Conservation (phyloP, 2,329 filamentous ascomycete species). For the Sphaerulina populicola region DNA sequence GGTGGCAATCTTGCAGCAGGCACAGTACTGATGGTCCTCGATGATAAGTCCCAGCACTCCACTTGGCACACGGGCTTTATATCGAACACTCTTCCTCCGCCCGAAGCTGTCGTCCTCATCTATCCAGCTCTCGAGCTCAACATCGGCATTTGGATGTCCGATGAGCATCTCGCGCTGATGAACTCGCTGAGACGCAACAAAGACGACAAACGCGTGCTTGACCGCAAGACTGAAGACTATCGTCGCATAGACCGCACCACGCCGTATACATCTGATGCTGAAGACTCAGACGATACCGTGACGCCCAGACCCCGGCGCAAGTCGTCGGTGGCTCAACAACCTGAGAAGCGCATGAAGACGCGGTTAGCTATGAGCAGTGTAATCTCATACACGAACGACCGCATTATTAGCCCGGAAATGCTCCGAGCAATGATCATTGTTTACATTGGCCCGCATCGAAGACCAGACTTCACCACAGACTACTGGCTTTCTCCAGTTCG, state of each 20-base stretch:
- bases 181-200: slow-evolving; percentile 69
- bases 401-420: slow-evolving; percentile 91
- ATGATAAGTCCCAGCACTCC: slow-evolving; percentile 46
- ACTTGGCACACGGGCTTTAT: slow-evolving; percentile 27
- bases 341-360: slow-evolving; percentile 41
- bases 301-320: slow-evolving; percentile 3
- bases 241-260: slow-evolving; percentile 71
- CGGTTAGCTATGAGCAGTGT: slow-evolving; percentile 92
- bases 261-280: slow-evolving; percentile 70
- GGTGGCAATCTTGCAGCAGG: slow-evolving; percentile 74
- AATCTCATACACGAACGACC: slow-evolving; percentile 96
- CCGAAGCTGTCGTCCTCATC: slow-evolving; percentile 72
- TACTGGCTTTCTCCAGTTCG: slow-evolving; percentile 84
- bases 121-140: slow-evolving; percentile 95
- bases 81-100: slow-evolving; percentile 43
- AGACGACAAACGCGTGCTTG: slow-evolving; percentile 68
- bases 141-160: slow-evolving; percentile 98
- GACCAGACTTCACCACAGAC: slow-evolving; percentile 85
- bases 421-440: slow-evolving; percentile 99
- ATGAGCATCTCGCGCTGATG: slow-evolving; percentile 93
- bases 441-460: slow-evolving; percentile 87
- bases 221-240: slow-evolving; percentile 83
- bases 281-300: slow-evolving; percentile 40
- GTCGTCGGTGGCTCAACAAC: slow-evolving; percentile 1
- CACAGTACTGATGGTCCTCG: slow-evolving; percentile 79